Percentiles rank a stretch among this genome's conserved stretches.
Evolutionary conservation across 371 early-diverging fungal genomes (phyloP).

Genomic region (Entomophthora muscae): DNA sequence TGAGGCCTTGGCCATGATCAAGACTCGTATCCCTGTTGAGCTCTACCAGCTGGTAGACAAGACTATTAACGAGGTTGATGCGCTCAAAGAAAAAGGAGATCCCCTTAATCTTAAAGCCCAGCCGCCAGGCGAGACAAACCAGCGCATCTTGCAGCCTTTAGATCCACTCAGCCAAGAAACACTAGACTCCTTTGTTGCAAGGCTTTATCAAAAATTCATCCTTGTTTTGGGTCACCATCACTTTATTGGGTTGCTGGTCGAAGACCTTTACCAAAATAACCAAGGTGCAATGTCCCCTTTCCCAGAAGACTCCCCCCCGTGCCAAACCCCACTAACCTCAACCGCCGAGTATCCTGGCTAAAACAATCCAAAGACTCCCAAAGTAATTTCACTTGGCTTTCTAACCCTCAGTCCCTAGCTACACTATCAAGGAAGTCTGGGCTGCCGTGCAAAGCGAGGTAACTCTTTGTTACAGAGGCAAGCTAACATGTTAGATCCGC

Average conservation of each 20-base stretch:
- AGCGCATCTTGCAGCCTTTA: neutral
- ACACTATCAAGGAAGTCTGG: conserved; percentile 45
- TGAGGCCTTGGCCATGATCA: conserved; percentile 57
- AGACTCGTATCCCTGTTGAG: conserved; percentile 58
- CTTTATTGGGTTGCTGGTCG: conserved; percentile 1
- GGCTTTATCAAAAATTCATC: conserved; percentile 4
- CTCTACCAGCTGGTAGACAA: conserved; percentile 74
- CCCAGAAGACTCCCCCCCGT: neutral
- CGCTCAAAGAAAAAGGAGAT: conserved; percentile 24
- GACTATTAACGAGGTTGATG: conserved; percentile 68
- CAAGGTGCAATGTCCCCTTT: neutral
- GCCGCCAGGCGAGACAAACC: neutral
- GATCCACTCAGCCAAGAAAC: conserved; percentile 4
- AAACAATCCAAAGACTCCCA: neutral
- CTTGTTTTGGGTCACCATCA: neutral
- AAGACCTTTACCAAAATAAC: conserved; percentile 3
- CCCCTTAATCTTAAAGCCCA: neutral
- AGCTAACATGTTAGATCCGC: conserved; percentile 24
- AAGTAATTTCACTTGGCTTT: conserved; percentile 1
- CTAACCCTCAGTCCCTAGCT: conserved; percentile 9
- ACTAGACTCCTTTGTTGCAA: neutral
- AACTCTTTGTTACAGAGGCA: conserved; percentile 1
- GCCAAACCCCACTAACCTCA: conserved; percentile 6
- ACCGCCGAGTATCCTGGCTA: conserved; percentile 6
- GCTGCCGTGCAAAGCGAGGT: conserved; percentile 45